Base-by-base conservation (phyloP, 441 rosid species). In the Pelargonium citronellum region DNA sequence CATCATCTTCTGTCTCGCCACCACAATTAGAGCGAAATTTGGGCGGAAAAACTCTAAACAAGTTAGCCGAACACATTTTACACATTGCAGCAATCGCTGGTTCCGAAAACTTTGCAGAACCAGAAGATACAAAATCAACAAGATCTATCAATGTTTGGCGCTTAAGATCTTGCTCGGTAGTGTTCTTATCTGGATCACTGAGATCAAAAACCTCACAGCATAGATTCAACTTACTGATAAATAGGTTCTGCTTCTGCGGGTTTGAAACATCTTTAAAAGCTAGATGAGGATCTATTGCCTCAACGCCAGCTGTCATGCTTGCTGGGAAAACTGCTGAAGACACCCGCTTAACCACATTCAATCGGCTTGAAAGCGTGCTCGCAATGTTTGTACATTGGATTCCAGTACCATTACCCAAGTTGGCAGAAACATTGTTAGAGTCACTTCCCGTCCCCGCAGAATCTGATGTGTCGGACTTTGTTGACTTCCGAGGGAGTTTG, bases 281-380 rank as follows among this genome's bases (percentile, higher is more conserved):
- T 49, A 85, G 74, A 67, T 82, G 82, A 4, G 95, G 91, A 67
- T 89, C 95, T 61, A 89, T 91, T 0, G 92, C 88, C 78, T 86
- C 95, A 69, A 74, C 76, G 68, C 91, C 95, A 15, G 87, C 83
- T 83, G 85, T 86, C 49, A 87, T 82, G 83, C 94, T 87, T 51
- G 89, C 69, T 4, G 95, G 95, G 77, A 89, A 89, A 69, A 89
- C 95, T 49, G 90, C 90, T 49, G 95, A 87, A 12, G 95, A 89
- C 1, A 89, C 95, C 73, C 90, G 73, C 78, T 89, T 89, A 65
- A 89, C 92, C 57, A 89, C 92, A 81, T 86, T 89, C 62, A 89
- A 79, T 71, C 85, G 78, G 75, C 86, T 89, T 0, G 95, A 79
- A 66, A 86, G 82, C 34, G 87, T 79, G 66, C 69, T 83, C 64